phyloP scores from a whole-genome alignment of 1,284 basidiomycete species.

The Ustilago lituana region DNA sequence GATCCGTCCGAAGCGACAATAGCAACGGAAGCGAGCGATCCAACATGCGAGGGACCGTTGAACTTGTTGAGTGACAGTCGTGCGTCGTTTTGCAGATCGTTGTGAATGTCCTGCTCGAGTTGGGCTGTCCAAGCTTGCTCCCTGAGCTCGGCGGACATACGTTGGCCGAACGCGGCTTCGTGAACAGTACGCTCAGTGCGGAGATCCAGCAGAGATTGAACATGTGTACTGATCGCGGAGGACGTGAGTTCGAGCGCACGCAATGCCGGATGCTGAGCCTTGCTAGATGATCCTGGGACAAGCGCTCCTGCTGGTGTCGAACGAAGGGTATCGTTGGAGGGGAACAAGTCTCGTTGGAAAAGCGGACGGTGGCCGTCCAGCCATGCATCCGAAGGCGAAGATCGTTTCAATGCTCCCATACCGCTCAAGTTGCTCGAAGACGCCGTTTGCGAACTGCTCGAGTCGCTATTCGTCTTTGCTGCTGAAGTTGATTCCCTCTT shows the following conservation, averaged over 20 bases:
- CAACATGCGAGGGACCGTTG: slow-evolving; percentile 26
- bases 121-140: slow-evolving; percentile 28
- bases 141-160: slow-evolving; percentile 11
- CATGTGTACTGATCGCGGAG: slow-evolving; percentile 29
- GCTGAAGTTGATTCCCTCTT: slow-evolving; percentile 11
- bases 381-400: slow-evolving; percentile 24
- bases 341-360: slow-evolving; percentile 52
- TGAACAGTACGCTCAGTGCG: slow-evolving; percentile 30
- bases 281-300: slow-evolving; percentile 23
- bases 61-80: slow-evolving; percentile 41
- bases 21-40: slow-evolving; percentile 23
- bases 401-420: slow-evolving; percentile 3
- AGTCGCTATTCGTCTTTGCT: slow-evolving; percentile 10
- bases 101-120: slow-evolving; percentile 26
- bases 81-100: slow-evolving; percentile 32
- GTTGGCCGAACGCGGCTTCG: slow-evolving; percentile 16
- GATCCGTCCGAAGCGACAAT: slow-evolving; percentile 22
- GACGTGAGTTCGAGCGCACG: slow-evolving; percentile 29
- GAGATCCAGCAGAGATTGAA: slow-evolving; percentile 36
- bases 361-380: slow-evolving; percentile 36
- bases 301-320: slow-evolving; percentile 24
- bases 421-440: slow-evolving; percentile 18
- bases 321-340: slow-evolving; percentile 33
- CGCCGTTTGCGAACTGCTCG: slow-evolving; percentile 13
- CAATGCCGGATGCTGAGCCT: slow-evolving; percentile 30